These are phyloP conservation scores for Singerocomus rubriflavus DNA, from an alignment of 1,284 basidiomycete species.

Conservation along the genomic window DNA sequence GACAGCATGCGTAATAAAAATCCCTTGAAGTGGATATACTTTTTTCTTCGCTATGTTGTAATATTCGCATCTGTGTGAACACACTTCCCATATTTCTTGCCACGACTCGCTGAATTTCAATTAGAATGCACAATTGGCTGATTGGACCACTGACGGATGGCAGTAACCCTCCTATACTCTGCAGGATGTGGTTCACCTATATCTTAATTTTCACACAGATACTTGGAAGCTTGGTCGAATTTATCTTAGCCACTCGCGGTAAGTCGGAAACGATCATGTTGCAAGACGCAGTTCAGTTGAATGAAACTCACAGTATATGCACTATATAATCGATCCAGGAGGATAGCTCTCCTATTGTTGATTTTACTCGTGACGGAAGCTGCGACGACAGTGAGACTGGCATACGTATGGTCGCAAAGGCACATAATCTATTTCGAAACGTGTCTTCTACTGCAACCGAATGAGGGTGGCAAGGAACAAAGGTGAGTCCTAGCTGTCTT, in stretches of 20 bases:
- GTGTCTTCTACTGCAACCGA: slow-evolving; percentile 12
- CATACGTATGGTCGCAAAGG: slow-evolving; percentile 1
- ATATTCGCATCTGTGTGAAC: slow-evolving; percentile 18
- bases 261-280: background rate
- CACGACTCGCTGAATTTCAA: background rate
- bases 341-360: slow-evolving; percentile 8
- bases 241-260: slow-evolving; percentile 22
- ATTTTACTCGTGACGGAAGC: slow-evolving; percentile 16
- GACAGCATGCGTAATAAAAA: slow-evolving; percentile 18
- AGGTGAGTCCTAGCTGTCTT: slow-evolving; percentile 6
- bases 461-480: background rate
- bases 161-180: slow-evolving; percentile 14
- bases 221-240: slow-evolving; percentile 12
- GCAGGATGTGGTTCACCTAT: slow-evolving; percentile 16
- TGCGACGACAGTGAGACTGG: background rate
- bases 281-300: background rate
- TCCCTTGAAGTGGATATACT: slow-evolving; percentile 22
- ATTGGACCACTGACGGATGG: slow-evolving; percentile 10
- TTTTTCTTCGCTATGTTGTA: slow-evolving; percentile 21
- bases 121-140: slow-evolving; percentile 16
- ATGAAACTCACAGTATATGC: slow-evolving; percentile 15
- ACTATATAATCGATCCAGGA: slow-evolving; percentile 21
- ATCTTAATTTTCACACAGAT: slow-evolving; percentile 5
- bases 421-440: background rate
- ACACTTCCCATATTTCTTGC: background rate